Base-by-base conservation (phyloP, 495 filamentous ascomycete genomes). In the Penicillium ochrochloron region DNA sequence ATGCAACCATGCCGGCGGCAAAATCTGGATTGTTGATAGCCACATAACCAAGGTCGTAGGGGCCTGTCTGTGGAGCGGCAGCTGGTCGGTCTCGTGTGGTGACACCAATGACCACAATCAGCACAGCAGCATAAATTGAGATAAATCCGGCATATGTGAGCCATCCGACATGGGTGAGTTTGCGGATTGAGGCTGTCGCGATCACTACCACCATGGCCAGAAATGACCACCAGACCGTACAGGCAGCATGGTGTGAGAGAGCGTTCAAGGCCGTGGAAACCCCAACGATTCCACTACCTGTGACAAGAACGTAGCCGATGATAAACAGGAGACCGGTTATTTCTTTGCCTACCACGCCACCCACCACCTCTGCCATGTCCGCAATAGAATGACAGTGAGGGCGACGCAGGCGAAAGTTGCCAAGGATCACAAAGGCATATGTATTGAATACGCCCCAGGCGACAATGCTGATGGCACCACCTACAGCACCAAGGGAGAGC, bases 291-390 rank as follows among this genome's bases (percentile, higher is more conserved):
- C 81, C 81, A 17, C 46, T 50, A 6, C 46, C 46, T 27, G 76
- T 61, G 53, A 73, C 76, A 17, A 86, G 73, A 39, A 81, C 76
- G 57, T 82, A 83, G 14, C 75, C 75, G 23, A 84, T 61, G 53
- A 84, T 67, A 66, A 84, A 84, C 3, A 83, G 57, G 3, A 73
- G 58, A 0, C 82, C 82, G 4, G 77, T 73, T 2, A 84, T 46
- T 53, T 76, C 75, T 10, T 73, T 71, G 9, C 67, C 86, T 25
- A 85, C 71, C 17, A 66, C 75, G 2, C 89, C 89, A 66, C 85
- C 83, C 46, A 90, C 82, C 27, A 94, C 76, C 29, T 84, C 70
- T 5, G 87, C 86, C 48, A 86, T 90, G 67, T 94, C 90, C n/a
- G 88, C 86, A 55, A 93, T 86, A 62, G 72, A 74, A 61, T 75